Conservation (phyloP, 1,284 basidiomycete species). For the Veloporphyrellus conicus region DNA sequence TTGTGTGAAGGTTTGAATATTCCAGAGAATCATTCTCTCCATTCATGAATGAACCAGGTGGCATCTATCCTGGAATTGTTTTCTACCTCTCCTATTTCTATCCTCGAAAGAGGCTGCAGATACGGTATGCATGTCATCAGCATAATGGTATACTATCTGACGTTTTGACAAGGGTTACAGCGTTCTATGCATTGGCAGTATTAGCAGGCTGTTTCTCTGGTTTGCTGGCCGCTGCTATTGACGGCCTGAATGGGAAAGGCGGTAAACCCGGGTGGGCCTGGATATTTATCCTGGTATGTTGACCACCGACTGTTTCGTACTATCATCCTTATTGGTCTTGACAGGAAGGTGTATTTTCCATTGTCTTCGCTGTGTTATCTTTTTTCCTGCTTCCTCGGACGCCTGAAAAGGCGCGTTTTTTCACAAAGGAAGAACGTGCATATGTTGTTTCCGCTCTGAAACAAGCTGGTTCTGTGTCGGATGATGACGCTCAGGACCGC, state of each 20-base stretch:
- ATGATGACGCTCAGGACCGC: conserved; percentile 32
- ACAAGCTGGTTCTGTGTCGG: conserved; percentile 32
- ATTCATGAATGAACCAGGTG: conserved; percentile 36
- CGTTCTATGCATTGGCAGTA: conserved; percentile 51
- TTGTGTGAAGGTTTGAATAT: conserved; percentile 50
- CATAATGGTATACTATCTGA: neutral
- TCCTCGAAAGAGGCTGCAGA: conserved; percentile 52
- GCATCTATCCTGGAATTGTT: conserved; percentile 54
- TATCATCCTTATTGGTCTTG: neutral
- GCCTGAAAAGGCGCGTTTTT: conserved; percentile 39
- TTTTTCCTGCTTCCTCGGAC: conserved; percentile 54
- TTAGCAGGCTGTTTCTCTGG: conserved; percentile 65
- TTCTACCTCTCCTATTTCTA: conserved; percentile 60
- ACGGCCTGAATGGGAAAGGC: conserved; percentile 45
- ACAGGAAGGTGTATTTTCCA: conserved; percentile 51
- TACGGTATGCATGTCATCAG: conserved; percentile 38
- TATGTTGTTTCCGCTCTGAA: conserved; percentile 15
- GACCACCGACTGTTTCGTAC: too few relatives aligned
- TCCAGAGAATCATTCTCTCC: conserved; percentile 41
- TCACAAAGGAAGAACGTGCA: conserved; percentile 27
- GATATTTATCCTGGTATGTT: conserved; percentile 57
- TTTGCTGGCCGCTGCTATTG: conserved; percentile 57
- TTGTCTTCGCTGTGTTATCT: conserved; percentile 43
- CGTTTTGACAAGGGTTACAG: conserved; percentile 37
- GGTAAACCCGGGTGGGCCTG: conserved; percentile 53